Evolutionary conservation across 140 eudicot species (phyloP), one percentile per base, ranked within the genome.

Genomic region (Anethum foeniculum): DNA sequence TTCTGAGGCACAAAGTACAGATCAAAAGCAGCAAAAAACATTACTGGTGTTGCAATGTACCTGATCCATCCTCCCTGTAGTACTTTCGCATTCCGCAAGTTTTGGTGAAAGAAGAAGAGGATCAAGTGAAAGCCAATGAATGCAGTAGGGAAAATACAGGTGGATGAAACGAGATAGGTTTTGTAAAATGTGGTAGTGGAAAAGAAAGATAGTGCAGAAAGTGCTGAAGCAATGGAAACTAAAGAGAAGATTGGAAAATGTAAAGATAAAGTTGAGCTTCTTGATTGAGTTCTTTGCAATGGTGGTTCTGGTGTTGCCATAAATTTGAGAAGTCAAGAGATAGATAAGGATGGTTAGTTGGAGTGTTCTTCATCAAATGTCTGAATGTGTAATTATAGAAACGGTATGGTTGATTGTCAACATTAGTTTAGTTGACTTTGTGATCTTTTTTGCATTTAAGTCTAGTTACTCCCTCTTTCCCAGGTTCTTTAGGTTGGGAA

Each of bases 1-100:
- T 56, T 39, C n/a, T 86, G 85, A 3, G 90, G 87, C n/a, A 76
- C 62, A 5, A 1, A 0, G 54, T 73, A 51, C 38, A 81, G 84
- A 39, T 74, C 3, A 77, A 0, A 54, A 1, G 23, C 71, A 48
- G 7, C 44, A 65, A 75, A 49, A 54, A 79, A 44, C 28, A 82
- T 77, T 15, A 75, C 75, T 27, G 83, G 46, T n/a, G 80, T 58
- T 12, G 60, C 60, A 16, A 49, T 58, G 81, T 81, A 83, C 76
- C 76, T 84, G 34, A 43, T 46, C 4, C 7, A 38, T 41, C 84
- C 51, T 7, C 86, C 79, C 19, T 1, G 56, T 58, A 79, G 81
- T 30, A 79, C 44, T 0, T 48, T 38, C 3, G 79, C n/a, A 80
- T 30, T 54, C 49, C 43, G 79, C 23, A 76, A 78, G 18, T 9